Percentiles rank a stretch among this genome's conserved stretches.
Evolutionary conservation across 495 filamentous ascomycete genomes (phyloP).

Genomic region (Lindgomyces ingoldianus): DNA sequence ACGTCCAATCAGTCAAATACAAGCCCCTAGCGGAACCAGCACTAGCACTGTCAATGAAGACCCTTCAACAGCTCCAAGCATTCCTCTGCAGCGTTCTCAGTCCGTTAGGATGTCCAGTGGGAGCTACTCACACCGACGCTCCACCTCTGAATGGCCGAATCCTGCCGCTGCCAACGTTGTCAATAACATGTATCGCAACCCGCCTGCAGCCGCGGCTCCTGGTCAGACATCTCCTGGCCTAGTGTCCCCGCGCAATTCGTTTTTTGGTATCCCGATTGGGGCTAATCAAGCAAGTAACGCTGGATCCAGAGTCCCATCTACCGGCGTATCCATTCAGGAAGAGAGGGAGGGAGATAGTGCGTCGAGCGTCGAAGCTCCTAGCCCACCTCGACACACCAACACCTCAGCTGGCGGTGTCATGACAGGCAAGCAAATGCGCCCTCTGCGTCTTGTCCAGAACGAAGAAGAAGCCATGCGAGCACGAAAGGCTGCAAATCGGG

Average conservation of each 20-base stretch:
- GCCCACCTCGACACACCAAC: constrained; percentile 34
- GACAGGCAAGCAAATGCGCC: constrained; percentile 77
- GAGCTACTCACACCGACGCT: constrained; percentile 55
- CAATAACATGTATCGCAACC: constrained; percentile 79
- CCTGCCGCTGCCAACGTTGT: constrained; percentile 65
- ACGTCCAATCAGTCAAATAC: constrained; percentile 64
- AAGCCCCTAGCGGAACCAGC: constrained; percentile 31
- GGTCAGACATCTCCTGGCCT: constrained; percentile 58
- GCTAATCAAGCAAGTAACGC: constrained; percentile 35
- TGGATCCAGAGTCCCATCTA: constrained; percentile 39
- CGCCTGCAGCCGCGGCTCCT: constrained; percentile 54
- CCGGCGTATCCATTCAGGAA: constrained; percentile 3
- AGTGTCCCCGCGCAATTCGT: constrained; percentile 54
- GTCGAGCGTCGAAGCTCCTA: constrained; percentile 22
- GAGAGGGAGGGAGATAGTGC: constrained; percentile 23
- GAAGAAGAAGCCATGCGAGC: constrained; percentile 47
- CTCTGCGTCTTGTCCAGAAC: constrained; percentile 81
- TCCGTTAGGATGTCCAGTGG: constrained; percentile 53
- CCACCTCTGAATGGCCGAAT: constrained; percentile 62
- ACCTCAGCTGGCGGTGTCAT: constrained; percentile 52
- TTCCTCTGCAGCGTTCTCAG: constrained; percentile 69
- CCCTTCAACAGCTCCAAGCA: constrained; percentile 79
- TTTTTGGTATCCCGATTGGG: constrained; percentile 47
- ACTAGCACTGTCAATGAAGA: constrained; percentile 53
- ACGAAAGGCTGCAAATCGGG: constrained; percentile 60